These are phyloP conservation scores for Russula emetica DNA, from an alignment of 768 basidiomycete genomes.

Conservation along the genomic window DNA sequence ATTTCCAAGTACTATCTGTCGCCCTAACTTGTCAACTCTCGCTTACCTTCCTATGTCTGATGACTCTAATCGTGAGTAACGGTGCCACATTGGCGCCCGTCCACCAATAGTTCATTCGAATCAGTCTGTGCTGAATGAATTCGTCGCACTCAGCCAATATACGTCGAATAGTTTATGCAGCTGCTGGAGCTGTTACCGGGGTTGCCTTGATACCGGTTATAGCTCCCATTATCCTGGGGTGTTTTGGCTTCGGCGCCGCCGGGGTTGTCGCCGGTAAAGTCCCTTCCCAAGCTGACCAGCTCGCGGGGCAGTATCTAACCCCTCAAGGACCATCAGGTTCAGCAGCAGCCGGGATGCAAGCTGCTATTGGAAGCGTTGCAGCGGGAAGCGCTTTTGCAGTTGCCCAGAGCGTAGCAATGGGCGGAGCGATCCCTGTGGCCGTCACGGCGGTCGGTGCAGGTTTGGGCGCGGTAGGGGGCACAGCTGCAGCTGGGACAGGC, in stretches of 20 bases:
- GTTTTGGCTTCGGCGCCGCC: conserved; percentile 4
- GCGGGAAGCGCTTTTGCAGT: conserved; percentile 17
- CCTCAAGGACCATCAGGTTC: background rate
- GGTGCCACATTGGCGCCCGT: background rate
- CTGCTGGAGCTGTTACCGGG: background rate
- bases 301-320: background rate
- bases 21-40: background rate
- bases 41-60: background rate
- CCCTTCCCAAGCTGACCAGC: background rate
- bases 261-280: conserved; percentile 14
- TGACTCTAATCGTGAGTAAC: too few species aligned
- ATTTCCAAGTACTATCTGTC: background rate
- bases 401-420: conserved; percentile 15
- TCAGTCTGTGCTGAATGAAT: background rate
- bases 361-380: conserved; percentile 20
- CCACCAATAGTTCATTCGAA: background rate
- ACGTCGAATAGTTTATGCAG: too few species aligned
- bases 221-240: background rate
- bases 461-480: background rate
- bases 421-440: background rate
- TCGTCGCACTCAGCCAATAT: too few species aligned
- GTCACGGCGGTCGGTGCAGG: background rate
- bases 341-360: conserved; percentile 7
- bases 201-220: background rate
- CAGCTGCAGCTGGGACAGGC: background rate